A percentile compares a stretch with the other conserved stretches of the same genome.
Evolutionary conservation across 1,284 basidiomycete species (phyloP).

Genomic region (Ganoderma sp.): DNA sequence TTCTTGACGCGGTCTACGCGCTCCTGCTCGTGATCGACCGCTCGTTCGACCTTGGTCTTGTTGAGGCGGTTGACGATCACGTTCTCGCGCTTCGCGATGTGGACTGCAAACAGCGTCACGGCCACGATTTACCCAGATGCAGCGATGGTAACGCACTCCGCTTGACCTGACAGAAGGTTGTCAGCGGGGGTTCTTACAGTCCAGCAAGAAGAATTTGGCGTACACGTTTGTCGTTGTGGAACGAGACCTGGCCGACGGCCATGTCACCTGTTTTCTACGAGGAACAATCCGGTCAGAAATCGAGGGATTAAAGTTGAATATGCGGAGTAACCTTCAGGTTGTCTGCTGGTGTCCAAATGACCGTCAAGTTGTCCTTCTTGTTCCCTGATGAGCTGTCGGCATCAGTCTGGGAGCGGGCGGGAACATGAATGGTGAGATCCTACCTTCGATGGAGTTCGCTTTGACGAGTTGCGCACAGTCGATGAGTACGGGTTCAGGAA

Average conservation of each 20-base stretch:
- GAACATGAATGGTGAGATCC: conserved; percentile 19
- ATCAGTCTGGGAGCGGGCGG: conserved; percentile 8
- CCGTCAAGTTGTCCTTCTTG: conserved; percentile 92
- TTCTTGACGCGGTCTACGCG: conserved; percentile 80
- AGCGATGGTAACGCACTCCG: conserved; percentile 54
- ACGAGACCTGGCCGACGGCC: conserved; percentile 95
- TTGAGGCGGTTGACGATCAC: conserved; percentile 91
- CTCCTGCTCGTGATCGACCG: conserved; percentile 93
- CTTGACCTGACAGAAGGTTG: conserved; percentile 63
- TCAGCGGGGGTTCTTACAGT: background rate
- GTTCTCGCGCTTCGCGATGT: conserved; percentile 86
- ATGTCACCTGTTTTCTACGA: conserved; percentile 92
- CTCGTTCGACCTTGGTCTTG: conserved; percentile 88
- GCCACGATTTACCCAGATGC: background rate
- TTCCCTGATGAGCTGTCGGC: conserved; percentile 65
- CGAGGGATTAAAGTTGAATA: background rate
- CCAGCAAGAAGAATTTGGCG: conserved; percentile 22
- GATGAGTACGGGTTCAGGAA: conserved; percentile 79
- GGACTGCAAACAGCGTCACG: conserved; percentile 50
- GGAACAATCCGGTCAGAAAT: background rate
- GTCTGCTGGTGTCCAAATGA: conserved; percentile 92
- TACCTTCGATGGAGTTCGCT: conserved; percentile 96
- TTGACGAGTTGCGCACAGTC: conserved; percentile 97
- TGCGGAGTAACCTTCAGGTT: conserved; percentile 77
- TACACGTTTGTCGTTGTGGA: conserved; percentile 89